Evolutionary conservation across 768 basidiomycete species (phyloP), one percentile per base, ranked within the genome.

Genomic region (Pisolithus sp.): DNA sequence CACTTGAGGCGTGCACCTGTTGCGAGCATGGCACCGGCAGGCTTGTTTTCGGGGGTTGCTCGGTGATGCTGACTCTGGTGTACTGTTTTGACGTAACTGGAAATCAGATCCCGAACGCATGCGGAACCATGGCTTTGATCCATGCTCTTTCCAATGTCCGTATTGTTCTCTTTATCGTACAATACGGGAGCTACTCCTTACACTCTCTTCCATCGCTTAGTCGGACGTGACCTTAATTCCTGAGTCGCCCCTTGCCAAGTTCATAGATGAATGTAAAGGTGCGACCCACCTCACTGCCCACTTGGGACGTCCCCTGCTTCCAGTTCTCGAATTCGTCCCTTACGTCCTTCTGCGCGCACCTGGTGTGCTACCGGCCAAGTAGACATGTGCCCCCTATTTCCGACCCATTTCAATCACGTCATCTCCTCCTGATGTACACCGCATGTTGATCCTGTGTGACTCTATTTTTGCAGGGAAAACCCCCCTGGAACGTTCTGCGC

Each of bases 81-180:
- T 43, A 13, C 12, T 13, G 5, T 23, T 13, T 44, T 44, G 43
- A 24, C 6, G 15, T 26, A 12, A 10, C 8, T 26, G 26, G 9
- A 44, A 41, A 18, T 23, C 52, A 89, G 87, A 91, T 91, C 51
- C 66, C 74, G 4, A 93, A 93, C 59, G 90, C 91, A 0, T 93
- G 91, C 61, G 92, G 92, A 4, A 92, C 91, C 0, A 93, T 94
- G 64, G 91, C 84, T 0, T 74, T 93, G 17, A 75, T 93, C 6
- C 92, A 94, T 59, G 81, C 89, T 9, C 69, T 96, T 41, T 80
- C 82, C 20, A 96, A 97, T 63, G 86, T 92, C 53, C 56, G 80
- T 64, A 15, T 23, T 50, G 51, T 51, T 53, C 10, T 21, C 15
- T 57, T 49, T 9, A 17, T 31, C 30, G 30, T 31, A 31, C n/a